phyloP scores from a whole-genome alignment of 192 early-diverging fungal genomes.

The Mortierella claussenii region DNA sequence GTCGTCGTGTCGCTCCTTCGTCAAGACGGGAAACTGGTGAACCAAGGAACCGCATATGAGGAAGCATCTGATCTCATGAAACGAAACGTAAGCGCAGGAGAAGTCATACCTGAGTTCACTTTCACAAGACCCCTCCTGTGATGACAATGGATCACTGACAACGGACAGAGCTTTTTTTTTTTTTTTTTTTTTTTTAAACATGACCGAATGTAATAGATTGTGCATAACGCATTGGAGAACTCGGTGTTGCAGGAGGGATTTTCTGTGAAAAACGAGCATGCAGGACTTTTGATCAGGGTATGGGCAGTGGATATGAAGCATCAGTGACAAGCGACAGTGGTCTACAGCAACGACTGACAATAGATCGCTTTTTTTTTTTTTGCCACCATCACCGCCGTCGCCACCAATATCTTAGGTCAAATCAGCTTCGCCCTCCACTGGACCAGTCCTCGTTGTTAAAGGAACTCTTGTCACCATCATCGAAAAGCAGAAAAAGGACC shows the following conservation, averaged over 20 bases:
- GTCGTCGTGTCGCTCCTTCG: constrained; percentile 9
- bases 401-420: background rate
- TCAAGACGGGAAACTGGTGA: background rate
- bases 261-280: constrained; percentile 7
- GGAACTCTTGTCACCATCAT: constrained; percentile 30
- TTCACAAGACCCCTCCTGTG: too few relatives aligned
- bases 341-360: background rate
- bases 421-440: background rate
- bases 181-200: too few relatives aligned
- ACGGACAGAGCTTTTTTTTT: too few relatives aligned
- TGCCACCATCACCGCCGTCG: background rate
- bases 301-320: background rate
- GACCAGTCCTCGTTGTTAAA: constrained; percentile 14
- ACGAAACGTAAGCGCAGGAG: constrained; percentile 23
- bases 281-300: constrained; percentile 32
- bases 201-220: too few relatives aligned
- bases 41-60: constrained; percentile 15
- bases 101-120: too few relatives aligned
- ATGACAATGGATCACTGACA: too few relatives aligned
- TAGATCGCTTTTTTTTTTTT: background rate
- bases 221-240: constrained; percentile 19
- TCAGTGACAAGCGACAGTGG: background rate
- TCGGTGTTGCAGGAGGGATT: constrained; percentile 18
- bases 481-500: background rate
- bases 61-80: constrained; percentile 26